phyloP scores from a whole-genome alignment of 257 asterid species.

The Nicotiana tabacum region DNA sequence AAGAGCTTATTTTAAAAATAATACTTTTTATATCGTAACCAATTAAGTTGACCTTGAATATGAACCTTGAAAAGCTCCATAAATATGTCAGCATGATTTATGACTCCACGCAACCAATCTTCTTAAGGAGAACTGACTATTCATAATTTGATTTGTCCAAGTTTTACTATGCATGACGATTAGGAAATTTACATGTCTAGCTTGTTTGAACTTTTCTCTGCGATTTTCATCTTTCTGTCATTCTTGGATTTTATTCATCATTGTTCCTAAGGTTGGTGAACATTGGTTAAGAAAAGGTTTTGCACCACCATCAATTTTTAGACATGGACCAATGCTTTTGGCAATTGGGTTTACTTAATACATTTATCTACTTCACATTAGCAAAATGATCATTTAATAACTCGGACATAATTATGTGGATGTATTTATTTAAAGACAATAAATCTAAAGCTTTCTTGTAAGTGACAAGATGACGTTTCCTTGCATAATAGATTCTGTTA shows the following conservation, averaged over 20 bases:
- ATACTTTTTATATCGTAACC: not conserved
- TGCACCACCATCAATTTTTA: not conserved
- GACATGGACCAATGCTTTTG: not conserved
- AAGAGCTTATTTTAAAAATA: not conserved
- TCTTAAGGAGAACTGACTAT: not conserved
- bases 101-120: not conserved
- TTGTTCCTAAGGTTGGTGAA: not conserved
- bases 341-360: not conserved
- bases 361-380: not conserved
- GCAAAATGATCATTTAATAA: not conserved
- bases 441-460: not conserved
- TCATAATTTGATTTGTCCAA: not conserved
- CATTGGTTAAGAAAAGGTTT: not conserved
- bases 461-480: not conserved
- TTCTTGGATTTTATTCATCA: not conserved
- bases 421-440: not conserved
- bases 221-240: not conserved
- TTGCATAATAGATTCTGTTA: not conserved
- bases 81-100: not conserved
- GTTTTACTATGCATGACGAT: not conserved
- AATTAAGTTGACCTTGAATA: not conserved
- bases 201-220: not conserved
- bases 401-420: not conserved
- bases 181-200: not conserved
- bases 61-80: not conserved